Conservation (phyloP, 2,329 filamentous ascomycete species). For the Colletotrichum orchidophilum region DNA sequence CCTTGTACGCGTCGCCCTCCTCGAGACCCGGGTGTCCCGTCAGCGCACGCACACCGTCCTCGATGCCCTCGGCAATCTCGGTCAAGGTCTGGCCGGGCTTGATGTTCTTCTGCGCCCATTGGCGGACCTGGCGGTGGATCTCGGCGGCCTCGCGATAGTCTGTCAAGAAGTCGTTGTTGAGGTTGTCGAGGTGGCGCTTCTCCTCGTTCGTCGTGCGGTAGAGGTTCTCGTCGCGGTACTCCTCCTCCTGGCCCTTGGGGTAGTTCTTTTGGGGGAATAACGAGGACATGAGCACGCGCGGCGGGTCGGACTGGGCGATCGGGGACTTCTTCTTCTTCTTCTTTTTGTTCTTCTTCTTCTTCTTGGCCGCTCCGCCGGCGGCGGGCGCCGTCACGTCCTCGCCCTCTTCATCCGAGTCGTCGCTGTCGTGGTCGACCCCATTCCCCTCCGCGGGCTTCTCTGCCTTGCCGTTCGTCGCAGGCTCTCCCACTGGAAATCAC, state of each 20-base stretch:
- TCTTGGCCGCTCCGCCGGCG: conserved; percentile 61
- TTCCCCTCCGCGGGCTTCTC: conserved; percentile 47
- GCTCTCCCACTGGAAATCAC: conserved; percentile 49
- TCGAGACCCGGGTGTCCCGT: conserved; percentile 80
- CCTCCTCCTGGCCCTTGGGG: conserved; percentile 80
- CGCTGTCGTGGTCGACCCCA: conserved; percentile 52
- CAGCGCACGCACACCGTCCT: conserved; percentile 80
- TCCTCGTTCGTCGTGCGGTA: conserved; percentile 86
- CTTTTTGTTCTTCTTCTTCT: conserved; percentile 84
- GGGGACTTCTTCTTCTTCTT: conserved; percentile 74
- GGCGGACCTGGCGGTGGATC: conserved; percentile 85
- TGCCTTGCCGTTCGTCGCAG: conserved; percentile 50
- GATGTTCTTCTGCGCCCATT: conserved; percentile 83
- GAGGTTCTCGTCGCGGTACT: conserved; percentile 80
- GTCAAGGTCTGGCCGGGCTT: conserved; percentile 84
- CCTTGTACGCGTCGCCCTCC: conserved; percentile 81
- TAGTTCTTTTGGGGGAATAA: conserved; percentile 79
- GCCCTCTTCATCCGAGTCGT: conserved; percentile 63
- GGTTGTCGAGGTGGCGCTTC: conserved; percentile 81
- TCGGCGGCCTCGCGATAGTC: conserved; percentile 88
- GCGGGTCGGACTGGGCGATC: conserved; percentile 80
- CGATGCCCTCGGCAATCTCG: conserved; percentile 86
- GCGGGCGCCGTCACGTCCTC: conserved; percentile 48
- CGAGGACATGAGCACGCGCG: conserved; percentile 76
- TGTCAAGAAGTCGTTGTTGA: conserved; percentile 70